Evolutionary conservation across 345 rosid species (phyloP).

Genomic region (Eucalyptus polyanthemos): DNA sequence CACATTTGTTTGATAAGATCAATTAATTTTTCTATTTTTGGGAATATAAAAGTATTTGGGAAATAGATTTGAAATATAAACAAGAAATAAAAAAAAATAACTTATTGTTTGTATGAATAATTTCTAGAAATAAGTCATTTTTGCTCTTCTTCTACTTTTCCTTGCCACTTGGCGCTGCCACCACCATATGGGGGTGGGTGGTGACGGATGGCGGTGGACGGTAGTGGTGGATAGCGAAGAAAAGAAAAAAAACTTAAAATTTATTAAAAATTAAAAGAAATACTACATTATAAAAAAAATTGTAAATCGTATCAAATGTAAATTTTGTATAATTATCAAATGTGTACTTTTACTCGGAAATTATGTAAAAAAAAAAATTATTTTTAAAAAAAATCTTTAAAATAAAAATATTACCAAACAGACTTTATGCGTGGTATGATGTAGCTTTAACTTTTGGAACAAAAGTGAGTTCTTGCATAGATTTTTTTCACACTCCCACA

Average conservation of each 20-base stretch:
- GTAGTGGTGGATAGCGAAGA: fast-evolving
- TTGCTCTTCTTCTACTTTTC: too few species aligned
- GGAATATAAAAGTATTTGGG: fast-evolving
- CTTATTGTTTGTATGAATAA: fast-evolving
- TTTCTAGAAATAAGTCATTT: too few species aligned
- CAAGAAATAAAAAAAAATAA: fast-evolving
- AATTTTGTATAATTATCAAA: too few species aligned
- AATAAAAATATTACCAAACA: fast-evolving
- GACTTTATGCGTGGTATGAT: fast-evolving
- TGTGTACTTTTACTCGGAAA: fast-evolving
- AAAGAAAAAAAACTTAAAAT: fast-evolving
- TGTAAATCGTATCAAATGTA: too few species aligned
- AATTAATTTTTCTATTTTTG: too few species aligned
- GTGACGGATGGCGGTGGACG: fast-evolving
- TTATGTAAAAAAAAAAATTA: too few species aligned
- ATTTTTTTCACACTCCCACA: neutral
- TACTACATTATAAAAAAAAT: too few species aligned
- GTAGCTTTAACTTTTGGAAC: neutral
- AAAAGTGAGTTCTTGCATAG: neutral
- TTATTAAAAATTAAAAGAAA: too few species aligned
- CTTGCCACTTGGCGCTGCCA: too few species aligned
- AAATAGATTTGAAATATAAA: fast-evolving
- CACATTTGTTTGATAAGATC: too few species aligned
- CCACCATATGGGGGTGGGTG: too few species aligned
- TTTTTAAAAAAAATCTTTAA: too few species aligned